Base-by-base conservation (phyloP, 495 filamentous ascomycete species). In the Oleoguttula mirabilis region DNA sequence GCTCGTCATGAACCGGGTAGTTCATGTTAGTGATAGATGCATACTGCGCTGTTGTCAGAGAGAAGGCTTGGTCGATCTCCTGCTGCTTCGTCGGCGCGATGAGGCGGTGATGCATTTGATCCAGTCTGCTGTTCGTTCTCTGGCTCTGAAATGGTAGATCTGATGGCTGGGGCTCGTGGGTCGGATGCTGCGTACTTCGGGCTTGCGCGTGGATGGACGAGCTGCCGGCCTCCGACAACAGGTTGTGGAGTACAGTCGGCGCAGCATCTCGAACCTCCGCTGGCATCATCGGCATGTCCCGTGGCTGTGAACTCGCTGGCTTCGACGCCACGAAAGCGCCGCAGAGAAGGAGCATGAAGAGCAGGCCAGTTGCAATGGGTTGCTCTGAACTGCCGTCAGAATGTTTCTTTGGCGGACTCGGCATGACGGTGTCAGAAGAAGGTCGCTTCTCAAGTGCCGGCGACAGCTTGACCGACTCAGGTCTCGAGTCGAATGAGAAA, bases 311-410 rank as follows among this genome's bases (percentile, higher is more conserved):
- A 60, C 75, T 63, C 2, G 72, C 64, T 39, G 70, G 72, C 66
- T 88, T 93, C 33, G 88, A 94, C 39, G 88, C 86, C 47, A 96
- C 86, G 60, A 93, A 95, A 37, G 90, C 90, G 54, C 90, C 90
- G 55, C 93, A 88, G 43, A 98, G 82, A 47, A 98, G 84, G 52
- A 94, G 84, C 87, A 76, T 75, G 42, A 58, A 59, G 15, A 65
- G 48, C n/a, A 65, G 52, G 27, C 60, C 60, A 3, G 59, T 56
- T 28, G 60, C 56, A 20, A 60, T 50, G 16, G 60, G 55, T 48
- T 58, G 60, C n/a, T 62, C 60, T 20, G 21, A 12, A 5, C 74
- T 62, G 27, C 65, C 52, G 27, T 69, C 62, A 44, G 70, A 64
- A 50, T 69, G 58, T 58, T 76, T 66, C 62, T 73, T 79, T 58